Evolutionary conservation across 2,329 filamentous ascomycete species (phyloP).

Genomic region (Westerdykella sp.): DNA sequence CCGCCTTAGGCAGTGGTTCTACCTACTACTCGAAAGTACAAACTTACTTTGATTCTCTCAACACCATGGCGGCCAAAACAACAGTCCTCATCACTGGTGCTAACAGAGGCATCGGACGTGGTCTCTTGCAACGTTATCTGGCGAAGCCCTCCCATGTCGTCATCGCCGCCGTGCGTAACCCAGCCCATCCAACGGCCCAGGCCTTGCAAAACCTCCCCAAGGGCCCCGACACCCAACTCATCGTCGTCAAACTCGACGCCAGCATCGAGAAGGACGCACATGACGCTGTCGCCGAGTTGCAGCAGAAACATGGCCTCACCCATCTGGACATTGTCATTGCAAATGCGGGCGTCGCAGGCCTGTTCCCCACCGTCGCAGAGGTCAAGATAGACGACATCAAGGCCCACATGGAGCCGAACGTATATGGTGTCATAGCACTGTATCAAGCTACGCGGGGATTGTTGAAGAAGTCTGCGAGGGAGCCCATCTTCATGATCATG

Average conservation of each 20-base stretch:
- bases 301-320: conserved; percentile 27
- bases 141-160: conserved; percentile 34
- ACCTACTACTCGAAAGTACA: too few relatives aligned
- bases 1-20: too few relatives aligned
- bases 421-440: conserved; percentile 8
- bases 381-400: conserved; percentile 3
- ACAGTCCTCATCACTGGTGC: too few relatives aligned
- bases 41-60: too few relatives aligned
- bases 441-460: conserved; percentile 10
- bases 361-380: conserved; percentile 2
- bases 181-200: conserved; percentile 14
- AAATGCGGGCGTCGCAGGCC: conserved; percentile 43
- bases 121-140: conserved; percentile 21
- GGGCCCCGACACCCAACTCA: conserved; percentile 3
- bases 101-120: too few relatives aligned
- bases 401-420: conserved; percentile 9
- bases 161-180: conserved; percentile 38
- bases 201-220: conserved; percentile 19
- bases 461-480: conserved; percentile 5
- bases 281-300: conserved; percentile 7
- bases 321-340: conserved; percentile 48
- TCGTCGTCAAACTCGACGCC: conserved; percentile 11
- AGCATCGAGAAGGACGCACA: conserved; percentile 4
- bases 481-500: conserved; percentile 8
- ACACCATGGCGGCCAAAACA: too few relatives aligned